Evolutionary conservation across 1,139 yeast genomes (phyloP), one percentile per base, ranked within the genome.

Genomic region (Candida sanyaensis): DNA sequence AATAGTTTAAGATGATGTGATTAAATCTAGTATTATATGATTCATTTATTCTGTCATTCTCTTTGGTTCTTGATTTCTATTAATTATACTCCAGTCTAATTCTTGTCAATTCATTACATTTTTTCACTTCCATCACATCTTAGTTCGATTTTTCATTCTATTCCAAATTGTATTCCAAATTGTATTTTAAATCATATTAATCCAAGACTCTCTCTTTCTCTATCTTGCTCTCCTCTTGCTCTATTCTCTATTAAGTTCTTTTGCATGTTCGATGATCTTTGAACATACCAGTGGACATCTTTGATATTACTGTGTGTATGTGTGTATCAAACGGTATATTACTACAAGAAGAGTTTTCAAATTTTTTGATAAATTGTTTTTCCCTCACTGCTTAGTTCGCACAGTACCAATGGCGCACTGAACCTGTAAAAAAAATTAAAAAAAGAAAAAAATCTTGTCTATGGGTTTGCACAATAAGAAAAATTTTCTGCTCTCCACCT

Each of bases 231-330:
- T 17, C 21, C 21, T 36, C 33, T 23, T 26, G 5, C 23, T 28
- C 32, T 21, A 29, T 30, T 32, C 32, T 30, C 11, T 12, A 23
- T 28, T 27, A 27, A 41, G 44, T 28, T 41, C 39, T 27, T 27
- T 24, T 29, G 26, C 11, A 11, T 24, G 6, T 23, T 32, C 13
- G 37, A 12, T 41, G 8, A 13, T 7, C 24, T 24, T 10, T 33
- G 36, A 49, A 65, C 70, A 65, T 65, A 65, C 70, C 69, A 65
- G 69, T 55, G 58, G 70, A 65, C 70, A 65, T 65, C 56, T 56
- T 65, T 51, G 50, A 43, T 49, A 37, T 42, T 48, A 44, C 44
- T 41, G 40, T 38, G 36, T 42, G 44, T 49, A 42, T 56, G 52
- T 44, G 27, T 44, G 32, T 41, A 37, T 26, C 36, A 39, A 42